Evolutionary conservation across 306 rosid genomes (phyloP), one percentile per base, ranked within the genome.

Genomic region (Mimosa bimucronata): DNA sequence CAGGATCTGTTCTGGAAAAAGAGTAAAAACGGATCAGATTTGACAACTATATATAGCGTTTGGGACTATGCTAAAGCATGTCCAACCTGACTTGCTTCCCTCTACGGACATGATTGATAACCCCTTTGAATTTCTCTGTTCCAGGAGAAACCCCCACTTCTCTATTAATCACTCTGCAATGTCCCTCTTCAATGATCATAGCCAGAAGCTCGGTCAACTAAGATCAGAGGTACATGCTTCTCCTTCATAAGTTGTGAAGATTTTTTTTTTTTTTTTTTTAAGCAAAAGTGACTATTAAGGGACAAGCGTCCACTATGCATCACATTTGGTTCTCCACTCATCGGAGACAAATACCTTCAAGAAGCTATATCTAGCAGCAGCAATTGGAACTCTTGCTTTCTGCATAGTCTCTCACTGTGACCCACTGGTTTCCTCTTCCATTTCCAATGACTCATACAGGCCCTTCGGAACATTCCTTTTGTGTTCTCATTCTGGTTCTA

Each of bases 381-480:
- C 38, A 62, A 50, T 1, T 92, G 92, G 93, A 85, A 73, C 45
- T 90, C 98, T 60, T 90, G 90, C 86, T 94, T 94, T 85, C 77
- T 94, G 21, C 89, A 75, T 89, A 10, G 91, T 80, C 67, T 90
- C 91, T 48, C 40, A 21, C 81, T 74, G 75, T 3, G 92, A 94
- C 74, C 87, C 91, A 16, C 67, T 86, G n/a, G 90, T 88, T 3
- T 79, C 80, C 67, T 14, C 19, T 55, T 80, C 81, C 29, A 31
- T 70, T 6, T 25, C 61, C n/a, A 44, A 69, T 23, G 6, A 0
- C 23, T 62, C 0, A 4, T 88, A 90, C 73, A 44, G 60, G 64
- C 94, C 97, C 18, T 94, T 90, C 15, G 98, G 98, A 34, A 91
- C 90, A 76, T 88, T 88, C 71, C 83, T 94, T 0, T 23, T 94